Conservation (phyloP, 352 stramenopile genomes). For the Pythium rishiriense region DNA sequence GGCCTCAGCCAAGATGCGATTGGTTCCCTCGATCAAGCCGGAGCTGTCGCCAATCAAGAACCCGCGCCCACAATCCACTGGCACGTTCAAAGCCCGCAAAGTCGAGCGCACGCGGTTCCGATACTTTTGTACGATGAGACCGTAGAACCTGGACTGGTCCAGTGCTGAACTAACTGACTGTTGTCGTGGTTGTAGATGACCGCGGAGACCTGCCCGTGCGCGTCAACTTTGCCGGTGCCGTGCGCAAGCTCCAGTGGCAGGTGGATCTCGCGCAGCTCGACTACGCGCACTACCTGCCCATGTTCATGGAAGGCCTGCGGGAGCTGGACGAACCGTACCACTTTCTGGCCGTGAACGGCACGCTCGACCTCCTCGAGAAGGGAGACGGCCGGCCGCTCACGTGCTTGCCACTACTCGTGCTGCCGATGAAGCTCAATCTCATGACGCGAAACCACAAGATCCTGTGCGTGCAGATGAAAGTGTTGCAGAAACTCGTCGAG, state of each 20-base stretch:
- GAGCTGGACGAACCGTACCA: slow-evolving; percentile 84
- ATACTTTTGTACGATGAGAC: slow-evolving; percentile 75
- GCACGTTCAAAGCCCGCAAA: slow-evolving; percentile 63
- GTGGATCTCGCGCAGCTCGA: slow-evolving; percentile 71
- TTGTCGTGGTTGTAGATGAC: slow-evolving; percentile 41
- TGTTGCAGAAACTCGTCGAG: slow-evolving; percentile 71
- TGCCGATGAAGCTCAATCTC: slow-evolving; percentile 87
- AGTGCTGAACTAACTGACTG: not conserved
- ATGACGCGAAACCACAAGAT: slow-evolving; percentile 77
- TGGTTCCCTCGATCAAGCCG: not conserved
- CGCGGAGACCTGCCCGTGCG: slow-evolving; percentile 69
- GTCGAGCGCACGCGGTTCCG: slow-evolving; percentile 76
- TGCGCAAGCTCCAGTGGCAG: slow-evolving; percentile 76
- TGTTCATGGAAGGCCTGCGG: slow-evolving; percentile 93
- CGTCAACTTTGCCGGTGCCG: slow-evolving; percentile 71
- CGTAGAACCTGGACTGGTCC: not conserved
- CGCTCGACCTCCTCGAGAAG: slow-evolving; percentile 80
- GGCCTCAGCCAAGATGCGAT: slow-evolving; percentile 7
- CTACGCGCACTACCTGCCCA: slow-evolving; percentile 86
- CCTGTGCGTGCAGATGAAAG: slow-evolving; percentile 76
- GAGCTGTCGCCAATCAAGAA: slow-evolving; percentile 11
- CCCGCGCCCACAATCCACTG: slow-evolving; percentile 43
- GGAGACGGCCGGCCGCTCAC: slow-evolving; percentile 63
- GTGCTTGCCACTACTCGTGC: slow-evolving; percentile 49
- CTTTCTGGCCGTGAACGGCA: slow-evolving; percentile 80